Evolutionary conservation across 2,329 filamentous ascomycete genomes (phyloP).

Genomic region (Beauveria asiatica): DNA sequence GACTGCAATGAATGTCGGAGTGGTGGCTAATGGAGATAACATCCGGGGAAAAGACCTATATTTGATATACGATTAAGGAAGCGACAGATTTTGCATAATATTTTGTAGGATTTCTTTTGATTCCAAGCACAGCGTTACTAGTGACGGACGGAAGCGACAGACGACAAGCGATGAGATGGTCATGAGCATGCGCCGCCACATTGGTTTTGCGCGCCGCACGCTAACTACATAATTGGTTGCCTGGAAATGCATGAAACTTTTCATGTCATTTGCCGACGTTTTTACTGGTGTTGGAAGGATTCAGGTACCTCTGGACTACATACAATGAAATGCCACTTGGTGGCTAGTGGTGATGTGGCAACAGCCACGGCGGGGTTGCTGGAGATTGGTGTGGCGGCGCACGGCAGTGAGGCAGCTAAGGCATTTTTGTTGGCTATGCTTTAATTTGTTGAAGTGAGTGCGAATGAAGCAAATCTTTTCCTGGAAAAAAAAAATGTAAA

Average conservation of each 20-base stretch:
- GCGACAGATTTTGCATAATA: background rate
- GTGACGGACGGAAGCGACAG: background rate
- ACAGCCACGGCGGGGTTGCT: slow-evolving; percentile 5
- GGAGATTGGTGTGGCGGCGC: background rate
- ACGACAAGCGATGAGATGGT: background rate
- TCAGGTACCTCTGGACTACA: background rate
- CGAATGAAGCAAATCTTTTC: background rate
- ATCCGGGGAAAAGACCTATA: background rate
- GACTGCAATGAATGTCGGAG: no score
- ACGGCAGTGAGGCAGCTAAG: background rate
- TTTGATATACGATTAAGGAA: background rate
- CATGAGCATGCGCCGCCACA: background rate
- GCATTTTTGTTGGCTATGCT: background rate
- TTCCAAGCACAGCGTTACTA: background rate
- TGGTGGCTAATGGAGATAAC: background rate
- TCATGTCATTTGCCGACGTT: background rate
- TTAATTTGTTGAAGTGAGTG: background rate
- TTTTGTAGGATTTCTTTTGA: background rate
- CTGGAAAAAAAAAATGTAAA: background rate
- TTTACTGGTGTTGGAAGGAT: background rate
- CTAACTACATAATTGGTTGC: background rate
- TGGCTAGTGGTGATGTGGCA: background rate
- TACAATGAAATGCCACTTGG: background rate
- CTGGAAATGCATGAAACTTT: background rate
- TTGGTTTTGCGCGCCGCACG: background rate